Conservation (phyloP, 2,329 filamentous ascomycete genomes). For the Ascocoryne sarcoides region DNA sequence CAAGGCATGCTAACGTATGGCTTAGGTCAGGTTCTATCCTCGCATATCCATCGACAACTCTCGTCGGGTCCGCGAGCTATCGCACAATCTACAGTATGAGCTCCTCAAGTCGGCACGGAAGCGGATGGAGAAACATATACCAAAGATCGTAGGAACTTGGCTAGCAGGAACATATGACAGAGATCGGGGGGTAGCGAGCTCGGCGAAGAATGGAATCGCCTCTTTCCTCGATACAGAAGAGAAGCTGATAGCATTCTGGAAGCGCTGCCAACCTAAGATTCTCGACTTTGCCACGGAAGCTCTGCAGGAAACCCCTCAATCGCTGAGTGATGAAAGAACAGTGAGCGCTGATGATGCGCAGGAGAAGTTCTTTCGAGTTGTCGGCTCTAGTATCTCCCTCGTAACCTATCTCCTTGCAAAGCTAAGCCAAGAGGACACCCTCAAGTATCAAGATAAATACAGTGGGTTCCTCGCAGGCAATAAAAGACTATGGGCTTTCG, state of each 20-base stretch:
- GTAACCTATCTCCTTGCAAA: slow-evolving; percentile 44
- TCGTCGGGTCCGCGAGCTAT: slow-evolving; percentile 77
- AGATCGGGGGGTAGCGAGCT: slow-evolving; percentile 65
- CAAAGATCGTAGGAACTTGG: slow-evolving; percentile 79
- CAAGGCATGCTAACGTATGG: slow-evolving; percentile 1
- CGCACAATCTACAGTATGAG: slow-evolving; percentile 64
- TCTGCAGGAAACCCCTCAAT: slow-evolving; percentile 69
- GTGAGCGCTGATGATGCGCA: slow-evolving; percentile 78
- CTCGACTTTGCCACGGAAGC: slow-evolving; percentile 75
- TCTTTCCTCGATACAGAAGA: slow-evolving; percentile 71
- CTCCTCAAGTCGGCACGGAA: slow-evolving; percentile 60
- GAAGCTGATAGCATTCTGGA: slow-evolving; percentile 70
- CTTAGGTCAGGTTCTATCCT: slow-evolving; percentile 74
- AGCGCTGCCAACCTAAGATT: slow-evolving; percentile 70
- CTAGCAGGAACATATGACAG: slow-evolving; percentile 81
- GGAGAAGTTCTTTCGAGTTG: slow-evolving; percentile 74
- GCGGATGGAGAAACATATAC: slow-evolving; percentile 72
- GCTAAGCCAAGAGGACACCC: slow-evolving; percentile 42
- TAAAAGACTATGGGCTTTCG: slow-evolving; percentile 53
- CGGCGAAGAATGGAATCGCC: slow-evolving; percentile 68
- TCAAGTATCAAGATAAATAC: slow-evolving; percentile 53
- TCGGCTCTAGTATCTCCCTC: slow-evolving; percentile 46
- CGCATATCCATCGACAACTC: slow-evolving; percentile 84
- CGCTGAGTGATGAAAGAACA: slow-evolving; percentile 80
- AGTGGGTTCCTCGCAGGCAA: slow-evolving; percentile 57